These are phyloP conservation scores for Calycina herbarum DNA, from an alignment of 2,329 filamentous ascomycete genomes.

Conservation along the genomic window DNA sequence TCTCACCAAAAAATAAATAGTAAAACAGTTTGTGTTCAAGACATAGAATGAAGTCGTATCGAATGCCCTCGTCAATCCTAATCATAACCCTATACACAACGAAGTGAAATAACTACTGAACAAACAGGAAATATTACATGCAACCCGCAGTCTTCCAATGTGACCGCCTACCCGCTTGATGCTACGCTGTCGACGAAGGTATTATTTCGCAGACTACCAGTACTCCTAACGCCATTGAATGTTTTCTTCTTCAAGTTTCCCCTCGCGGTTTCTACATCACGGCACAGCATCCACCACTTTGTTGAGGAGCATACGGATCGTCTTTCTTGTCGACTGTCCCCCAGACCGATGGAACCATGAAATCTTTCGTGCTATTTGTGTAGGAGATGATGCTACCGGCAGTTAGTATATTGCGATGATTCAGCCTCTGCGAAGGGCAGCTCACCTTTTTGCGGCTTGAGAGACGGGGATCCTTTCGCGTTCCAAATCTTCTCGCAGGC, in stretches of 20 bases:
- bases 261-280: conserved; percentile 70
- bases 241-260: conserved; percentile 17
- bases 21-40: not conserved
- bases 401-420: conserved; percentile 13
- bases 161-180: conserved; percentile 19
- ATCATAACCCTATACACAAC: conserved; percentile 25
- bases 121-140: conserved; percentile 38
- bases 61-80: conserved; percentile 18
- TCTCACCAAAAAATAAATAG: conserved; percentile 1
- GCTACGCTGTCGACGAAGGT: conserved; percentile 23
- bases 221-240: conserved; percentile 30
- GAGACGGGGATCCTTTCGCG: conserved; percentile 94
- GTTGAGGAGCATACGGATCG: conserved; percentile 84
- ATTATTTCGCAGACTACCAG: conserved; percentile 31
- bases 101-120: conserved; percentile 28
- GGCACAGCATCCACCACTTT: conserved; percentile 70
- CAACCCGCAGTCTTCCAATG: conserved; percentile 16
- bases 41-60: conserved; percentile 12
- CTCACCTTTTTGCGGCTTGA: conserved; percentile 84
- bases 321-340: conserved; percentile 91
- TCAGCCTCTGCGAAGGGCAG: not conserved
- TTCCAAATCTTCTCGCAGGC: conserved; percentile 92
- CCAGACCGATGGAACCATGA: conserved; percentile 97
- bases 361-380: conserved; percentile 96
- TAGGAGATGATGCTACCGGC: conserved; percentile 89